phyloP scores from a whole-genome alignment of 1,139 yeast species.

The Groenewaldozyma sp. region DNA sequence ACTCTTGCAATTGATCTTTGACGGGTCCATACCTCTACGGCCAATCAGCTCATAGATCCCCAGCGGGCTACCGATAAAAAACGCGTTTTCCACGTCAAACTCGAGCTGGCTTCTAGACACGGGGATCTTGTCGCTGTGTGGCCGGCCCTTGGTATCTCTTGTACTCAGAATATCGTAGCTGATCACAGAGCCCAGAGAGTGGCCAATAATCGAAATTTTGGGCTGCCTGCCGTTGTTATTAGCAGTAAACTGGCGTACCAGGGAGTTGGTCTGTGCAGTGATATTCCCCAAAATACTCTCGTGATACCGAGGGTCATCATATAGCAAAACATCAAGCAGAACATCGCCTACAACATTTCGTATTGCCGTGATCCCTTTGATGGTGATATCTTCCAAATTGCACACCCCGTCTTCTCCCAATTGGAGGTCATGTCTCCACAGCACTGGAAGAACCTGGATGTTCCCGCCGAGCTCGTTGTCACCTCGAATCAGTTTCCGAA shows the following conservation, averaged over 20 bases:
- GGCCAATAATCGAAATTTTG: slow-evolving; percentile 73
- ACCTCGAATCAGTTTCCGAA: slow-evolving; percentile 53
- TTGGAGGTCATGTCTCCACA: slow-evolving; percentile 27
- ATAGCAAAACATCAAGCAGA: slow-evolving; percentile 69
- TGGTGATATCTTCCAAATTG: slow-evolving; percentile 56
- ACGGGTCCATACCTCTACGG: slow-evolving; percentile 7
- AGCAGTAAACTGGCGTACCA: slow-evolving; percentile 48
- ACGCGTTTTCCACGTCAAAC: slow-evolving; percentile 63
- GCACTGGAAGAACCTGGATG: slow-evolving; percentile 45
- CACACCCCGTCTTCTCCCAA: slow-evolving; percentile 33
- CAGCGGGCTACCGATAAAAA: slow-evolving; percentile 79
- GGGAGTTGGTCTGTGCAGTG: slow-evolving; percentile 49
- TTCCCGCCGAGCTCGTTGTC: slow-evolving; percentile 31
- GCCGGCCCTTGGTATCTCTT: slow-evolving; percentile 15
- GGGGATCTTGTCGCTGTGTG: slow-evolving; percentile 14
- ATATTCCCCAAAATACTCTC: slow-evolving; percentile 54
- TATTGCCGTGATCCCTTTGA: slow-evolving; percentile 67
- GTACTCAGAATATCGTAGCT: slow-evolving; percentile 60
- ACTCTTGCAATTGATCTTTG: slow-evolving; percentile 37
- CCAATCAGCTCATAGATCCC: slow-evolving; percentile 60
- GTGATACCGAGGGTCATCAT: slow-evolving; percentile 62
- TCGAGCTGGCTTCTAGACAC: slow-evolving; percentile 34
- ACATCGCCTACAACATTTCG: slow-evolving; percentile 77
- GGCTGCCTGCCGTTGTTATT: slow-evolving; percentile 57
- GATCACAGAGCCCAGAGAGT: slow-evolving; percentile 80